Conservation (phyloP, 2,329 filamentous ascomycete genomes). For the Fusarium chaquense region DNA sequence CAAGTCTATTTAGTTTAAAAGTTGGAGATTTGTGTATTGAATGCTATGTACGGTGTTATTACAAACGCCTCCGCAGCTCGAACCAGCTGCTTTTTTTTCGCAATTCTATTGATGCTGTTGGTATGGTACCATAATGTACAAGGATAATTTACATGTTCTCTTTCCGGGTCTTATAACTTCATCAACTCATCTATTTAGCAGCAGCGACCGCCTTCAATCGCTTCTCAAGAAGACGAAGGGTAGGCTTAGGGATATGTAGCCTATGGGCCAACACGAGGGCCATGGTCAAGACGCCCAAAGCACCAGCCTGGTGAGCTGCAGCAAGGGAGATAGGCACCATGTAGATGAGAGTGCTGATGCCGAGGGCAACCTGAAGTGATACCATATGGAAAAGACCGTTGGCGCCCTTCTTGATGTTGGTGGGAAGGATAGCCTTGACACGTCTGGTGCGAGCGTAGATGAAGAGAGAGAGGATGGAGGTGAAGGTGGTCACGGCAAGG, state of each 20-base stretch:
- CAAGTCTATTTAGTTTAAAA: background rate
- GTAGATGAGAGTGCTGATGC: conserved; percentile 92
- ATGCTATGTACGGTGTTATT: background rate
- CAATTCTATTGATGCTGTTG: conserved; percentile 35
- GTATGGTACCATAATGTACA: conserved; percentile 45
- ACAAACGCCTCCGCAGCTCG: conserved; percentile 10
- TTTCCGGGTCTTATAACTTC: conserved; percentile 26
- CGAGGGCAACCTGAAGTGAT: conserved; percentile 83
- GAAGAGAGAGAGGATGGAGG: conserved; percentile 81
- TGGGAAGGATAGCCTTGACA: conserved; percentile 69
- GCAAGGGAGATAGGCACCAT: conserved; percentile 91
- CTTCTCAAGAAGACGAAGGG: conserved; percentile 70
- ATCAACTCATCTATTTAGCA: conserved; percentile 33
- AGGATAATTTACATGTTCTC: conserved; percentile 40
- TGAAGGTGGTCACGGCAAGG: conserved; percentile 89
- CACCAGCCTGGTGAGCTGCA: conserved; percentile 92
- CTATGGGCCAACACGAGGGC: conserved; percentile 83
- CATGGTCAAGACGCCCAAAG: conserved; percentile 84
- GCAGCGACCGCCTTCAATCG: conserved; percentile 54
- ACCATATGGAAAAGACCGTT: conserved; percentile 86
- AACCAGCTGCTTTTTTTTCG: conserved; percentile 17
- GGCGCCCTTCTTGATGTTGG: conserved; percentile 74
- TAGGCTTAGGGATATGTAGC: conserved; percentile 77
- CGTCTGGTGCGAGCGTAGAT: conserved; percentile 79
- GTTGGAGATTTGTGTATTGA: background rate